Conservation (phyloP, 371 early-diverging fungal species). For the Coemansia sp. region DNA sequence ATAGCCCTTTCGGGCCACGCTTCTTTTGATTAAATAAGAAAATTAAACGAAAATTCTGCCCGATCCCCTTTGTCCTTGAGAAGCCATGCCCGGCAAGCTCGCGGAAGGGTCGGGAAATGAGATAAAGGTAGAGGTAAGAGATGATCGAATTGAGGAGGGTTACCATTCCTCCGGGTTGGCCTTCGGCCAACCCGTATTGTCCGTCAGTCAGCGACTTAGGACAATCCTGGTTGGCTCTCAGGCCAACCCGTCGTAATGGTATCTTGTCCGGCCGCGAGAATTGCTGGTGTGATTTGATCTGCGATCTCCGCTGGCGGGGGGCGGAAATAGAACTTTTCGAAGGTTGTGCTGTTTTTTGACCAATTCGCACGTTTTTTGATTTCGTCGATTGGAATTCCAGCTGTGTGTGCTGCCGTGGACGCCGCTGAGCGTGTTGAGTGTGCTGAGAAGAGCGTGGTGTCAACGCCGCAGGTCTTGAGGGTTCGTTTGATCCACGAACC, state of each 20-base stretch:
- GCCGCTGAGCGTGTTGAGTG: neutral
- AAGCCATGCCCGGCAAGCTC: neutral
- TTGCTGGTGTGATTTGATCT: neutral
- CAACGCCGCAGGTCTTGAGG: neutral
- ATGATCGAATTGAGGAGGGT: neutral
- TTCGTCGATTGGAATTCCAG: neutral
- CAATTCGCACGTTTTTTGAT: conserved; percentile 3
- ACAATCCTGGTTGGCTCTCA: too few species aligned
- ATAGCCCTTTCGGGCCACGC: too few species aligned
- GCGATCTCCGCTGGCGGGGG: neutral
- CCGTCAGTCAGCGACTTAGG: too few species aligned
- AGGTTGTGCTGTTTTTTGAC: neutral
- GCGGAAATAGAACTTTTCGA: neutral
- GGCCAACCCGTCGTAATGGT: too few species aligned
- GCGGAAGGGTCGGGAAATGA: neutral
- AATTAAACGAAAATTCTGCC: too few species aligned
- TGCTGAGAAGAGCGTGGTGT: neutral
- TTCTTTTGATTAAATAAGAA: too few species aligned
- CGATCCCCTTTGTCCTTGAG: neutral
- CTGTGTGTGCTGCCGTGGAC: neutral
- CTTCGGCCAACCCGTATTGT: too few species aligned
- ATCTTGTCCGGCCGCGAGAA: neutral
- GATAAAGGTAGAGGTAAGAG: neutral
- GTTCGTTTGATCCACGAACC: neutral
- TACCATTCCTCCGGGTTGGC: neutral